phyloP scores from a whole-genome alignment of 2,329 filamentous ascomycete species.

The Fusarium redolens region DNA sequence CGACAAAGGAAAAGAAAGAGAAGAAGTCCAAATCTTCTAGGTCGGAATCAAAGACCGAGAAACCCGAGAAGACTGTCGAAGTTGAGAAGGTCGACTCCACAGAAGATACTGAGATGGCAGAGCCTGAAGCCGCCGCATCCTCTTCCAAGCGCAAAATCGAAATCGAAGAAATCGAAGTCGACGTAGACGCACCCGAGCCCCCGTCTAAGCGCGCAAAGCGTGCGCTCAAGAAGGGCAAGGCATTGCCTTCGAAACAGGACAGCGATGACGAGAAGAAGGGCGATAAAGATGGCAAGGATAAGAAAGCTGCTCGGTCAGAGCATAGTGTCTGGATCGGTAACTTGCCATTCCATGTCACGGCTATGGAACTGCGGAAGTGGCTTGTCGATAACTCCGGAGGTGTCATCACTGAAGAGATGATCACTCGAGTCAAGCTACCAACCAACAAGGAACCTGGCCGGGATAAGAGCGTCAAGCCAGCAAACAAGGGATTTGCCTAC shows the following conservation, averaged over 20 bases:
- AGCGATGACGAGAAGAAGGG: constrained; percentile 51
- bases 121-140: constrained; percentile 21
- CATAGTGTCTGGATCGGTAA: constrained; percentile 97
- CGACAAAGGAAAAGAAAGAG: constrained; percentile 44
- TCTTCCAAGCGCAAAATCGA: constrained; percentile 75
- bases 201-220: constrained; percentile 94
- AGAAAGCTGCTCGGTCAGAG: constrained; percentile 72
- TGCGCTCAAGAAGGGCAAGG: constrained; percentile 85
- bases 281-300: constrained; percentile 53
- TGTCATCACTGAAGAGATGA: constrained; percentile 72
- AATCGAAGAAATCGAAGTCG: constrained; percentile 84
- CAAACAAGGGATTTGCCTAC: constrained; percentile 97
- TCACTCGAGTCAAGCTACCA: constrained; percentile 88
- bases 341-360: constrained; percentile 83
- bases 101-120: constrained; percentile 26
- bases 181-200: constrained; percentile 89
- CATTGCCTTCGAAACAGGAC: constrained; percentile 57
- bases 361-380: constrained; percentile 80
- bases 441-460: constrained; percentile 63
- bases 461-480: constrained; percentile 48
- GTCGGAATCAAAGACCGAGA: constrained; percentile 26
- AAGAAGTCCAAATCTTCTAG: constrained; percentile 37
- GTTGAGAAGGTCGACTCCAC: constrained; percentile 24
- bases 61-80: constrained; percentile 17
- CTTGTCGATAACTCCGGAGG: constrained; percentile 78